Evolutionary conservation across 441 rosid species (phyloP).

Genomic region (Jatropha podagrica): DNA sequence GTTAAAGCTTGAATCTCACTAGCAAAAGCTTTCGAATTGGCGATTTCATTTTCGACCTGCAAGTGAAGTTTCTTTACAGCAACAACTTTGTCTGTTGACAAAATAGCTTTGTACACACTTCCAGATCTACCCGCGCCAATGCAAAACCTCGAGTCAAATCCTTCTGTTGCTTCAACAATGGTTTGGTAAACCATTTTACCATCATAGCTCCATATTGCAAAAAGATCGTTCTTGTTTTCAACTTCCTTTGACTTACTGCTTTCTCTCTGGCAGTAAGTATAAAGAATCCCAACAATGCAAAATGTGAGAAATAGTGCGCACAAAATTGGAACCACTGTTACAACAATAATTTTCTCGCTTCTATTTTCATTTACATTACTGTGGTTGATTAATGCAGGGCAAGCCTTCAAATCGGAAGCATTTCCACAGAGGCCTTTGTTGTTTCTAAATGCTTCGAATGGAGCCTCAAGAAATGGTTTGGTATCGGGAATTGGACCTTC

Average conservation of each 20-base stretch:
- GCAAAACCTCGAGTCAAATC: slow-evolving; percentile 10
- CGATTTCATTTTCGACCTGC: background rate
- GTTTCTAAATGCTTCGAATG: background rate
- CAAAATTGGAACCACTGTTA: background rate
- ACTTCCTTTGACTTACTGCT: background rate
- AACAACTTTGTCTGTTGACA: slow-evolving; percentile 4
- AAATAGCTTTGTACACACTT: slow-evolving; percentile 17
- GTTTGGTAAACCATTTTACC: slow-evolving; percentile 11
- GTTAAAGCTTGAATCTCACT: slow-evolving; percentile 8
- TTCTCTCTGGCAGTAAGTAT: background rate
- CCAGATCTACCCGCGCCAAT: slow-evolving; percentile 19
- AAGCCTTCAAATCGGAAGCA: background rate
- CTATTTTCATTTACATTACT: background rate
- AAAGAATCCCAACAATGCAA: background rate
- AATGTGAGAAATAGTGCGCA: background rate
- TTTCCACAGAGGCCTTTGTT: background rate
- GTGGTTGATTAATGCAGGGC: background rate
- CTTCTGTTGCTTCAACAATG: slow-evolving; percentile 15
- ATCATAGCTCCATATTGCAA: slow-evolving; percentile 15
- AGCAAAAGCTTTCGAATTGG: background rate
- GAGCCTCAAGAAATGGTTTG: background rate
- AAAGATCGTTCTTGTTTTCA: background rate
- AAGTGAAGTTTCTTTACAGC: slow-evolving; percentile 23
- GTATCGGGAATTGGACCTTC: background rate
- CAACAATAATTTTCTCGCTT: background rate